These are phyloP conservation scores for Hyaloperonospora brassicae DNA, from an alignment of 352 stramenopile genomes.

Conservation along the genomic window DNA sequence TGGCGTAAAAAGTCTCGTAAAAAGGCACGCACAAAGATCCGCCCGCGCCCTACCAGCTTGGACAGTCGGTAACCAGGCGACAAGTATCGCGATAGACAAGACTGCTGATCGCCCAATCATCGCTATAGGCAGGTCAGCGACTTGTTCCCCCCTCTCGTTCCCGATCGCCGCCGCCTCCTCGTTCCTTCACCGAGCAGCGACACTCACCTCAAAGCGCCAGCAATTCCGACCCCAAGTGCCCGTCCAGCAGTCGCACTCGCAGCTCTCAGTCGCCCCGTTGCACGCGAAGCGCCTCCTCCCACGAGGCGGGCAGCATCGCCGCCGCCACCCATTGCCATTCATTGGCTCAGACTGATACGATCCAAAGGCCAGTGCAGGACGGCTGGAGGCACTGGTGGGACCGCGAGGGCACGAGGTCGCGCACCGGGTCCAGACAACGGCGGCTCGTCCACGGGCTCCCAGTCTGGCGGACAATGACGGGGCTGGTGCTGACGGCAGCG, in stretches of 20 bases:
- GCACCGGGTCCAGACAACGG: slow-evolving; percentile 4
- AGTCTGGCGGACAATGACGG: slow-evolving; percentile 4
- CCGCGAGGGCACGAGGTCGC: slow-evolving; percentile 9
- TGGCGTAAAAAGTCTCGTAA: slow-evolving; percentile 15
- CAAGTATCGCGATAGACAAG: neutral
- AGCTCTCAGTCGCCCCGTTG: too few species aligned
- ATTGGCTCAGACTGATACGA: neutral
- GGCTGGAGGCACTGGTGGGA: neutral
- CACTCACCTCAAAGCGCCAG: slow-evolving; percentile 9
- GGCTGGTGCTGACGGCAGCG: slow-evolving; percentile 7
- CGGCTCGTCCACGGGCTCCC: too few species aligned
- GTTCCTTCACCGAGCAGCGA: neutral
- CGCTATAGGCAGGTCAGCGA: slow-evolving; percentile 1
- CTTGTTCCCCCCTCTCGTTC: slow-evolving; percentile 6
- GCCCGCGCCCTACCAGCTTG: too few species aligned
- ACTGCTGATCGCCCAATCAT: neutral
- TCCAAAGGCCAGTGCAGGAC: neutral
- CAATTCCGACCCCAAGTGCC: neutral
- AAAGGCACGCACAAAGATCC: slow-evolving; percentile 9
- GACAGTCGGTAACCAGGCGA: too few species aligned
- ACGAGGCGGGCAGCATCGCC: too few species aligned
- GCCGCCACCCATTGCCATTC: too few species aligned
- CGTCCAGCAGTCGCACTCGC: too few species aligned
- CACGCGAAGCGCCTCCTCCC: too few species aligned
- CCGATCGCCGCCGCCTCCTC: too few species aligned